Conservation (phyloP, 2,329 filamentous ascomycete genomes). For the Sphaceloma murrayae region DNA sequence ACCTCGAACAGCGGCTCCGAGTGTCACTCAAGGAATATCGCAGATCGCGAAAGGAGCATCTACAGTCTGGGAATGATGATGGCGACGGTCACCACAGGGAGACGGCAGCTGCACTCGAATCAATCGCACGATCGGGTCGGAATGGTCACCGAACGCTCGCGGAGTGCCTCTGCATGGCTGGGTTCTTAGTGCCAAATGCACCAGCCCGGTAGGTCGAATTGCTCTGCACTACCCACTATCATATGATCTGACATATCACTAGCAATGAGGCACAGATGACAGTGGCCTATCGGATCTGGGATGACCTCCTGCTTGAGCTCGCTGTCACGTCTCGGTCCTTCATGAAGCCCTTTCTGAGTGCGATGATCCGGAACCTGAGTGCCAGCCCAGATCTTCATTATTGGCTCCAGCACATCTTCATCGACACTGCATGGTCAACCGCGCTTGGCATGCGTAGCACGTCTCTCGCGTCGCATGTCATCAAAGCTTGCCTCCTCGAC, state of each 20-base stretch:
- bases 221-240: conserved; percentile 11
- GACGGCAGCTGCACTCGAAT: background rate
- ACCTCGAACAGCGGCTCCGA: background rate
- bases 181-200: conserved; percentile 3
- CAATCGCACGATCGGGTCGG: background rate
- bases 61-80: background rate
- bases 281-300: conserved; percentile 39
- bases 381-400: conserved; percentile 22
- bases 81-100: background rate
- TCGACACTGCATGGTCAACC: background rate
- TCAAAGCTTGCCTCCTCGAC: conserved; percentile 19
- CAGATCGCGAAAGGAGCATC: background rate
- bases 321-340: conserved; percentile 14
- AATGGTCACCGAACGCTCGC: background rate
- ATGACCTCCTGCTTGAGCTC: conserved; percentile 32
- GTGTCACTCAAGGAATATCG: background rate
- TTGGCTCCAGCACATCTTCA: background rate
- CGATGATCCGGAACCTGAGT: too few relatives aligned
- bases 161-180: conserved; percentile 17
- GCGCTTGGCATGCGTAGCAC: background rate
- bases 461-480: background rate
- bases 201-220: conserved; percentile 5
- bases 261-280: conserved; percentile 30
- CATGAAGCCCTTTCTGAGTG: conserved; percentile 29
- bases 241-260: background rate